phyloP scores from a whole-genome alignment of 805 yeast genomes.

The Cyberlindnera maclurae region DNA sequence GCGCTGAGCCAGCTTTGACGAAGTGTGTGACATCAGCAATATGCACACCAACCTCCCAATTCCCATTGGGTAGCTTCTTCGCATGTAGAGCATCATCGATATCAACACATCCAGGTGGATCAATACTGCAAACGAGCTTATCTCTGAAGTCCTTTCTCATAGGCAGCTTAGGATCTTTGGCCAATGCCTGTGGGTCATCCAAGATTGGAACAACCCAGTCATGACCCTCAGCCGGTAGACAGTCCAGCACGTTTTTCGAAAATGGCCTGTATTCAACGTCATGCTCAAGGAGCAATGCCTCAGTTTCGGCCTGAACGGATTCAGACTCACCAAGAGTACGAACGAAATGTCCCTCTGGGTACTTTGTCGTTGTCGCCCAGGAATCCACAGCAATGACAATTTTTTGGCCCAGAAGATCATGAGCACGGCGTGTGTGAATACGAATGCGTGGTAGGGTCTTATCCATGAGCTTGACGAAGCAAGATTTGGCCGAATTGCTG shows the following conservation, averaged over 20 bases:
- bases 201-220: conserved; percentile 82
- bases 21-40: conserved; percentile 98
- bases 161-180: conserved; percentile 37
- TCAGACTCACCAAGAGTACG: conserved; percentile 86
- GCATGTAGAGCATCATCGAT: conserved; percentile 98
- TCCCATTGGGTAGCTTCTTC: conserved; percentile 74
- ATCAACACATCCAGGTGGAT: conserved; percentile 98
- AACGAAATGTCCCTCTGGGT: conserved; percentile 93
- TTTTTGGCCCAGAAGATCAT: conserved; percentile 78
- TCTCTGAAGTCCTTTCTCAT: conserved; percentile 84
- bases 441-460: conserved; percentile 79
- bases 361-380: conserved; percentile 80
- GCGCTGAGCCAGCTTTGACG: conserved; percentile 85
- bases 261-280: conserved; percentile 97
- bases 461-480: conserved; percentile 86
- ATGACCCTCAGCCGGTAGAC: conserved; percentile 90
- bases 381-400: conserved; percentile 88
- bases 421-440: conserved; percentile 81
- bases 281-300: conserved; percentile 86
- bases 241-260: conserved; percentile 82
- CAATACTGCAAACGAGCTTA: conserved; percentile 87
- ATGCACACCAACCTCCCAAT: conserved; percentile 96
- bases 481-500: conserved; percentile 65
- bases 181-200: conserved; percentile 44
- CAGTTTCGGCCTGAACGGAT: conserved; percentile 91